phyloP scores from a whole-genome alignment of 148 eudicot species.

The Linanthus parryae region DNA sequence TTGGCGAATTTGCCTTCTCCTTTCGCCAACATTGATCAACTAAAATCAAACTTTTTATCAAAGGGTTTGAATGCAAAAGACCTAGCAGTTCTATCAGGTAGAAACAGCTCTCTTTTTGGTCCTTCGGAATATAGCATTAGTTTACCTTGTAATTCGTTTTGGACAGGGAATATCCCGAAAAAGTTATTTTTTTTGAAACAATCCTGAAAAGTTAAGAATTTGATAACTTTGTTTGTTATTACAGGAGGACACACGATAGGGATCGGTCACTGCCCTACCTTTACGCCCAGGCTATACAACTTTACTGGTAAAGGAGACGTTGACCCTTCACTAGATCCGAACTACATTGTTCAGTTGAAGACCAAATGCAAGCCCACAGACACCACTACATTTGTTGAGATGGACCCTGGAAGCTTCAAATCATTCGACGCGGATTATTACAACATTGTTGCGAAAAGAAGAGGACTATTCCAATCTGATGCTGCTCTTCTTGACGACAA shows the following conservation, averaged over 20 bases:
- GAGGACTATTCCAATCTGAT: slow-evolving; percentile 54
- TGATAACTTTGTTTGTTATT: background rate
- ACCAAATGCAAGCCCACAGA: slow-evolving; percentile 22
- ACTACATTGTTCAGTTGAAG: slow-evolving; percentile 30
- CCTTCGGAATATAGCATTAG: background rate
- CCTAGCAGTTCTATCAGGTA: slow-evolving; percentile 44
- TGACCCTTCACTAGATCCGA: slow-evolving; percentile 39
- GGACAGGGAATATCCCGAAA: too few relatives aligned
- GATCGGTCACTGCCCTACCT: slow-evolving; percentile 31
- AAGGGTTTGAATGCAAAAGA: slow-evolving; percentile 12
- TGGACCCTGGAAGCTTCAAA: slow-evolving; percentile 46
- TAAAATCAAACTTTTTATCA: background rate
- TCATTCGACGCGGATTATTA: slow-evolving; percentile 38
- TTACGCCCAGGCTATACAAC: slow-evolving; percentile 38
- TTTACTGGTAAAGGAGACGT: slow-evolving; percentile 51
- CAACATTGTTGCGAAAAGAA: slow-evolving; percentile 11
- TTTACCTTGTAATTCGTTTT: too few relatives aligned
- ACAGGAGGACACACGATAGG: slow-evolving; percentile 75
- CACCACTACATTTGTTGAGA: slow-evolving; percentile 26
- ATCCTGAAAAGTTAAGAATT: background rate
- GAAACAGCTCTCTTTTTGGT: too few relatives aligned
- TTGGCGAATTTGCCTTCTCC: slow-evolving; percentile 6
- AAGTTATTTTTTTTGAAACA: too few relatives aligned
- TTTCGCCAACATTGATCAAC: slow-evolving; percentile 3
- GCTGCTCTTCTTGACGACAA: slow-evolving; percentile 35